Evolutionary conservation across 1,284 basidiomycete species (phyloP), one percentile per base, ranked within the genome.

Genomic region (Cutaneotrichosporon mucoides): DNA sequence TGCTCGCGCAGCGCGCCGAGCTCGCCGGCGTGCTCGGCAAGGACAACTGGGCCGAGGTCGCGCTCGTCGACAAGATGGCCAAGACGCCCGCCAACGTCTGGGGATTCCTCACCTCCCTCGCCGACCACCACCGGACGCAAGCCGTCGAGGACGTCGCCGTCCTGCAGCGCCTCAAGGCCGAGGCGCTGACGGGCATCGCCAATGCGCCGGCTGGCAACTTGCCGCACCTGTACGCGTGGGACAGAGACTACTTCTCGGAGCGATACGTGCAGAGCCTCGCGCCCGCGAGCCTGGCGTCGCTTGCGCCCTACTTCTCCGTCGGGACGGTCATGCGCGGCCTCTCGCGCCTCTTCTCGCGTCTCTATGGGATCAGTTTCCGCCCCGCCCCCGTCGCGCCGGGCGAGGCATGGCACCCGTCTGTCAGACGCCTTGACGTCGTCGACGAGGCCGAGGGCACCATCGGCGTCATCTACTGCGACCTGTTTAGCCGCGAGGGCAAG

Each of bases 381-480:
- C 85, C 90, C 0, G 84, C 84, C 0, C 81, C 85, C 34, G 80
- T 86, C 2, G 75, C 81, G 1, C 81, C 85, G 1, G 92, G 92
- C 5, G 92, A 96, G 73, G 86, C 88, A 4, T 99, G 95, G 95
- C 87, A 92, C 71, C 68, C 82, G 0, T 87, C 90, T 62, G 92
- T 99, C 2, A 86, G 89, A 61, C 95, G 96, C 74, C 81, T 99
- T 11, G 89, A 96, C 71, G 95, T 99, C 0, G 82, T 97, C 15
- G 73, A 76, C 55, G 92, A 97, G 70, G 82, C 85, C 11, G 84
- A 85, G 61, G 92, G 92, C 1, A 75, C 90, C 15, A 86, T 99
- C 57, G 95, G 95, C 1, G 92, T 89, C 82, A 90, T 99, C 70
- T 99, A 96, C 71, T 89, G 90, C 15, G 95, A 99, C 77, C 81